These are phyloP conservation scores for Fusarium albosuccineum DNA, from an alignment of 2,329 filamentous ascomycete species.

Conservation along the genomic window DNA sequence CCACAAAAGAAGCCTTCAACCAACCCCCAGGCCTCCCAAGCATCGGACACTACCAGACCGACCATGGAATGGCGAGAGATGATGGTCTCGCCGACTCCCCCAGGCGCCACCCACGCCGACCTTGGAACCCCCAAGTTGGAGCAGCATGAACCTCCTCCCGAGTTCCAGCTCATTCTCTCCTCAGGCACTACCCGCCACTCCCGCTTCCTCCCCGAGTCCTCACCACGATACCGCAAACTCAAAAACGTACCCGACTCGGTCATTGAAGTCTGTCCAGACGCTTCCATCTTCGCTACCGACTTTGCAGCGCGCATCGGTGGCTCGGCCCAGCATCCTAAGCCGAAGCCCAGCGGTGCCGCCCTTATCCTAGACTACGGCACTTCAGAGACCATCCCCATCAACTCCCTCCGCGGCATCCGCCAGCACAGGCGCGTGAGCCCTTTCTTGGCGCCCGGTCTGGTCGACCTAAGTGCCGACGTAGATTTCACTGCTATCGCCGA, in stretches of 20 bases:
- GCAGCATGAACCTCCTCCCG: slow-evolving; percentile 70
- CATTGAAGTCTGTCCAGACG: slow-evolving; percentile 92
- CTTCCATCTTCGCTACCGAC: slow-evolving; percentile 81
- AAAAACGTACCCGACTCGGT: slow-evolving; percentile 76
- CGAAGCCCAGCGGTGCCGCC: slow-evolving; percentile 81
- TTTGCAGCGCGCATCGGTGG: slow-evolving; percentile 90
- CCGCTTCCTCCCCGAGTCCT: slow-evolving; percentile 85
- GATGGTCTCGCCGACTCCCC: slow-evolving; percentile 77
- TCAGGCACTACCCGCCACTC: slow-evolving; percentile 83
- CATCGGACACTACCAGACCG: slow-evolving; percentile 56
- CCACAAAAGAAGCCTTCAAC: slow-evolving; percentile 34
- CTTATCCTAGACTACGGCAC: slow-evolving; percentile 98
- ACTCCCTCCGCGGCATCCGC: slow-evolving; percentile 91
- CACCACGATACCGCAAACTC: slow-evolving; percentile 81
- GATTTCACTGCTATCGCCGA: slow-evolving; percentile 92
- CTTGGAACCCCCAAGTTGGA: slow-evolving; percentile 67
- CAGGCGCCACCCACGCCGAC: slow-evolving; percentile 64
- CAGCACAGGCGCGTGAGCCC: slow-evolving; percentile 82
- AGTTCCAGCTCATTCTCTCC: slow-evolving; percentile 89
- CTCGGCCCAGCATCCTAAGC: slow-evolving; percentile 65
- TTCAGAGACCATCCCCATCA: slow-evolving; percentile 80
- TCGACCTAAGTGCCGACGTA: slow-evolving; percentile 92
- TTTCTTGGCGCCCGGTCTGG: slow-evolving; percentile 82
- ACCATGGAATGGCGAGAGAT: slow-evolving; percentile 83
- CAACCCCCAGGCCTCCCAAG: slow-evolving; percentile 50